These are phyloP conservation scores for Paracamarosporium sp. DNA, from an alignment of 2,329 filamentous ascomycete genomes.

Conservation along the genomic window DNA sequence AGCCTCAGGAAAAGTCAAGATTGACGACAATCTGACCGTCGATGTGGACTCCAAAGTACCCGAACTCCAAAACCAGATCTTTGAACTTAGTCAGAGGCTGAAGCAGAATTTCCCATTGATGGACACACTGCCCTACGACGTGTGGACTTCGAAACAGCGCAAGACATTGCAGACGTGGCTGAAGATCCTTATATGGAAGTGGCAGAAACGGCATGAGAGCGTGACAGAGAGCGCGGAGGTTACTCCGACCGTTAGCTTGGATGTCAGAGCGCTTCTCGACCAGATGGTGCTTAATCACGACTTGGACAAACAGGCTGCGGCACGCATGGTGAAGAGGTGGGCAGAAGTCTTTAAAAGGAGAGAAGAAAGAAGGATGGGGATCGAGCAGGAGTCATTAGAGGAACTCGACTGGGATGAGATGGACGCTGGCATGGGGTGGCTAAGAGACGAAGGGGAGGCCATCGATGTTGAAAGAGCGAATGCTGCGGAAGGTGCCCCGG, in stretches of 20 bases:
- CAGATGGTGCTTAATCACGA: constrained; percentile 32
- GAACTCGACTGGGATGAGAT: constrained; percentile 26
- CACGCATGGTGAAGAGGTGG: constrained; percentile 34
- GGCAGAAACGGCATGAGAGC: constrained; percentile 27
- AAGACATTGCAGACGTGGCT: constrained; percentile 34
- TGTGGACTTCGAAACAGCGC: constrained; percentile 28
- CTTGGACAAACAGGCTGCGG: constrained; percentile 26
- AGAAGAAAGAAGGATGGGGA: neutral
- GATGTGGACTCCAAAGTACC: constrained; percentile 19
- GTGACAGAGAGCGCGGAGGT: neutral
- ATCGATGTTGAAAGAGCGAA: neutral
- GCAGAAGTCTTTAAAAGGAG: constrained; percentile 20
- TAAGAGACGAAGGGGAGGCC: constrained; percentile 13
- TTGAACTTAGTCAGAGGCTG: constrained; percentile 25
- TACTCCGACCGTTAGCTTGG: constrained; percentile 11
- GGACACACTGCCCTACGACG: constrained; percentile 31
- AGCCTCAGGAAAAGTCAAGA: constrained; percentile 7
- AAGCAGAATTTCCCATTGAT: constrained; percentile 30
- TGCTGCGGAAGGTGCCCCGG: neutral
- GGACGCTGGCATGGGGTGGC: constrained; percentile 25
- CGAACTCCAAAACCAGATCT: constrained; percentile 28
- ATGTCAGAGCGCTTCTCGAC: constrained; percentile 26
- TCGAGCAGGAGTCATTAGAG: constrained; percentile 8
- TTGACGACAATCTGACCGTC: constrained; percentile 29
- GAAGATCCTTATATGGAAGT: constrained; percentile 31